A percentile compares a stretch with the other conserved stretches of the same genome.
Evolutionary conservation across 345 rosid genomes (phyloP).

Genomic region (Reutealis trisperma): DNA sequence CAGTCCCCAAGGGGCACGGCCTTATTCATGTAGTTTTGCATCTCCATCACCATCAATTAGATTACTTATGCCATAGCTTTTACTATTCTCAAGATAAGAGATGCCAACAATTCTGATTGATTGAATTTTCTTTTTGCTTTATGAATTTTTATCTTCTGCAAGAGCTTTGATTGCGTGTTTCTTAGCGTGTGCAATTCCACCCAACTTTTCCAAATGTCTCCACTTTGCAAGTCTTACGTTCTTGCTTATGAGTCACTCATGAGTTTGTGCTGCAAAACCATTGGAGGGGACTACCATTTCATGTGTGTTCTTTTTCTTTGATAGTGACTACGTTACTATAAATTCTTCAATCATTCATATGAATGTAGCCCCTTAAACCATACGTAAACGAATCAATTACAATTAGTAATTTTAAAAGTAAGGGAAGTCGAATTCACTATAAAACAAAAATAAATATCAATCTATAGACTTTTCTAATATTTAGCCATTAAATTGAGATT

Average conservation of each 20-base stretch:
- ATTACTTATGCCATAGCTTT: not conserved
- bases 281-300: not conserved
- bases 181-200: not conserved
- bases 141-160: not conserved
- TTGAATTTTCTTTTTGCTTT: not conserved
- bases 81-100: not conserved
- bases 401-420: too few species aligned
- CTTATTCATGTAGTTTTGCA: not conserved
- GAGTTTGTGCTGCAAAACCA: not conserved
- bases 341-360: too few species aligned
- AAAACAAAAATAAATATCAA: too few species aligned
- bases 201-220: constrained; percentile 1
- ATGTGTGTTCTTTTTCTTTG: not conserved
- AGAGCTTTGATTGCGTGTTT: constrained; percentile 6
- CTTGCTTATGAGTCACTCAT: not conserved
- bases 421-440: too few species aligned
- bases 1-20: not conserved
- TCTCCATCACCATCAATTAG: not conserved
- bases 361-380: too few species aligned
- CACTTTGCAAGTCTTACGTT: not conserved
- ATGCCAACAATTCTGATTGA: not conserved
- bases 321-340: not conserved
- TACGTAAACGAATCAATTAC: too few species aligned
- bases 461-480: too few species aligned
- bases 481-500: too few species aligned